A percentile compares a stretch with the other conserved stretches of the same genome.
Conservation (phyloP, 2,329 filamentous ascomycete species). For the Madurella mycetomatis region DNA sequence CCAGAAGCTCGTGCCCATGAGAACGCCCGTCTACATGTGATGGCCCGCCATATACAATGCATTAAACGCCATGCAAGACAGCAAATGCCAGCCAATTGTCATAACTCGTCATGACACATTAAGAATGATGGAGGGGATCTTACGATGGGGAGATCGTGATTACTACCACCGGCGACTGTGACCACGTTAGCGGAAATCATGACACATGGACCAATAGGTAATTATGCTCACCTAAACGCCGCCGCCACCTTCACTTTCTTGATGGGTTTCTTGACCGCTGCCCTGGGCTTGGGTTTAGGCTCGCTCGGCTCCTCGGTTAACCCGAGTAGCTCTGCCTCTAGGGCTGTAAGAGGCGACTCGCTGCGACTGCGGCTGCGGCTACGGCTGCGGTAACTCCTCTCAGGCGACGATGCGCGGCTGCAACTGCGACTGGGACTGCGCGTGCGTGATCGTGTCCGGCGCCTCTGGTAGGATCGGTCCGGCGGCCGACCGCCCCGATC, state of each 20-base stretch:
- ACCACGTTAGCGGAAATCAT: neutral
- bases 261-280: constrained; percentile 17
- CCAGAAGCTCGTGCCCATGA: neutral
- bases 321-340: constrained; percentile 23
- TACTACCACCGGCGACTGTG: constrained; percentile 1
- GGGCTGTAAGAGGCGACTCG: constrained; percentile 20
- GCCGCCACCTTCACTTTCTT: constrained; percentile 21
- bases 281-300: constrained; percentile 9
- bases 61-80: neutral
- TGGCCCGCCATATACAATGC: neutral
- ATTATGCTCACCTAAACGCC: constrained; percentile 20
- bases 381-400: constrained; percentile 5
- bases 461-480: constrained; percentile 8
- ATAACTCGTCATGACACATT: neutral
- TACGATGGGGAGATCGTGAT: neutral
- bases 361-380: constrained; percentile 15
- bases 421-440: constrained; percentile 12
- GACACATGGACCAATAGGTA: neutral
- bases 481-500: constrained; percentile 8
- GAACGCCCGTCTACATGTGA: neutral
- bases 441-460: constrained; percentile 17
- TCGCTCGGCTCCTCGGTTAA: constrained; percentile 12
- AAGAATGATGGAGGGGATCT: neutral
- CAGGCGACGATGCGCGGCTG: constrained; percentile 2
- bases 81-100: neutral